Base-by-base conservation (phyloP, 345 rosid genomes). In the Eucalyptus leucophloia region DNA sequence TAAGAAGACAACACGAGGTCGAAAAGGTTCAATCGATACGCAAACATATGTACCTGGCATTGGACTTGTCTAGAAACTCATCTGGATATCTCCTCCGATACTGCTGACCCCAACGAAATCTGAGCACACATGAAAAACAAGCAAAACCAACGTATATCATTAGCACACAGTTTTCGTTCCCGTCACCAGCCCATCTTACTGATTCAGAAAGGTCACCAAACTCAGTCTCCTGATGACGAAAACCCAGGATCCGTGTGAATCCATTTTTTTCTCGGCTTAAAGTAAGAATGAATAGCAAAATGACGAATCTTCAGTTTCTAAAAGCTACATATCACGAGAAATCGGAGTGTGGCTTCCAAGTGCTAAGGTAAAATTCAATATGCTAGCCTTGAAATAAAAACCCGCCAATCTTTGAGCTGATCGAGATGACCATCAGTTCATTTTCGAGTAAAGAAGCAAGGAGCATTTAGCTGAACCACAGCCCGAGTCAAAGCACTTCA, bases 31-130 rank as follows among this genome's bases (percentile, higher is more conserved):
- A 0, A 89, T 17, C 19, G 28, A 77, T 2, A 42, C 0, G 12
- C 11, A 72, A 72, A 72, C 7, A 72, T 34, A 69, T 88, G 56
- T 87, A 94, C 98, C 97, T 95, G 86, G 98, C 92, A 89, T 94
- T 95, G 88, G 99, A 96, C 92, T 96, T 96, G 93, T 97, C 96
- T 92, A 96, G 92, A 90, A 98, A 95, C 92, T 97, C 99, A 93
- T 98, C 98, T 12, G 99, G 99, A 88, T 97, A 98, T 90, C 93
- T 93, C 87, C 97, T 95, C 47, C 96, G 93, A 90, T 94, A 96
- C 89, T 98, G 99, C 90, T 97, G 99, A 88, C 90, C 88, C 99
- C 99, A 96, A 50, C 98, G 94, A 90, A 97, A 98, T 89, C 99
- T 98, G 17, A 60, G 72, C 87, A 87, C 91, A 90, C 47, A 47